Base-by-base conservation (phyloP, 2,329 filamentous ascomycete genomes). In the Colletotrichum caudatum region DNA sequence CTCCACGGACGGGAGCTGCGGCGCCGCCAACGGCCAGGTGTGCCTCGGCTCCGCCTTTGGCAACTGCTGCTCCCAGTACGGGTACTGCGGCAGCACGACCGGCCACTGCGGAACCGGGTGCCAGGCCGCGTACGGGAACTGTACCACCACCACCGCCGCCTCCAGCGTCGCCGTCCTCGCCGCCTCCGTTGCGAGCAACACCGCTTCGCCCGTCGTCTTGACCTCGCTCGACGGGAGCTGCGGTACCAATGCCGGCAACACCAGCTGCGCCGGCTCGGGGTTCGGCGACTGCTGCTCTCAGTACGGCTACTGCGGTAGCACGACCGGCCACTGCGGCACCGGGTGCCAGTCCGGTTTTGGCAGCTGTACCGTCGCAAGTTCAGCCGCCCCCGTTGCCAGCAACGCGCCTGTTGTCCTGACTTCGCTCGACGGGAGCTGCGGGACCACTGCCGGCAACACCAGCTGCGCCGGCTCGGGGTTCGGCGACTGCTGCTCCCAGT, bases 11-110 rank as follows among this genome's bases (percentile, higher is more conserved):
- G 79, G 79, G 57, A 73, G 50, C 26, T 84, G 82, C 61, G 82
- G 82, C 29, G 16, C 44, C 23, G 54, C 11, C 2, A 78, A 77
- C 58, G 64, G 72, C 8, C 76, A 74, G 9, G 80, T 77, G 8
- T 84, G 83, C 66, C 74, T 77, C 56, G 79, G 77, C n/a, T 81
- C 80, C 1, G 53, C 14, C 5, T 80, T 78, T 41, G 81, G 81
- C 5, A 76, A 77, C 73, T 84, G 83, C 75, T 84, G 83, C 69
- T 84, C 82, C 6, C 75, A 75, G 61, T 79, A 79, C 64, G 81
- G 81, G 14, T 83, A 74, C 67, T 84, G 82, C 79, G 81, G 76
- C 72, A 78, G 74, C 58, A 70, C 61, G 0, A 9, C 35, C 5
- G n/a, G 26, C 4, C 72, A 74, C 62, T 76, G 75, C 63, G 75